Percentiles rank a stretch among this genome's conserved stretches.
Conservation (phyloP, 192 early-diverging fungal genomes). For the Coemansia sp. region DNA sequence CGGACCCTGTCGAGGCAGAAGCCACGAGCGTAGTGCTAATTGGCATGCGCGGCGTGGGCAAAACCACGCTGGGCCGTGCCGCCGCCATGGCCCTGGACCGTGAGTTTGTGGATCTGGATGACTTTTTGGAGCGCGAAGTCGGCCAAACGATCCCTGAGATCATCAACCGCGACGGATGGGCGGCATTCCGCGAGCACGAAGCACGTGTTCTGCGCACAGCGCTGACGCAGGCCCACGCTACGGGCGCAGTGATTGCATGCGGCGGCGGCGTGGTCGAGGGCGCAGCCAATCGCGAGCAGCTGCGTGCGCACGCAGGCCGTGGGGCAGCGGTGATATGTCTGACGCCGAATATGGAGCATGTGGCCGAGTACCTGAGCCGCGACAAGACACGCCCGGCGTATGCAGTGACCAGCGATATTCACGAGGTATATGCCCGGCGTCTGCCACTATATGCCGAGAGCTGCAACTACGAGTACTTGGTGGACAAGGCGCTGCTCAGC, state of each 20-base stretch:
- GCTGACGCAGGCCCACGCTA: conserved; percentile 59
- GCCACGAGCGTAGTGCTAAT: conserved; percentile 76
- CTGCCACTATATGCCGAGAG: conserved; percentile 73
- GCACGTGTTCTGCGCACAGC: conserved; percentile 62
- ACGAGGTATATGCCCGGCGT: conserved; percentile 77
- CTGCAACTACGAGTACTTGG: conserved; percentile 81
- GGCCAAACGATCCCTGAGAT: conserved; percentile 78
- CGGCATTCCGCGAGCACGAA: conserved; percentile 84
- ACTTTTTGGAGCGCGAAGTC: conserved; percentile 70
- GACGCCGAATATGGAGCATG: conserved; percentile 70
- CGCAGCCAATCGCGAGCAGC: conserved; percentile 60
- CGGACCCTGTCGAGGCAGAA: background rate
- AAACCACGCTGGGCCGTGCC: conserved; percentile 79
- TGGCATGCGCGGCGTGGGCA: conserved; percentile 99
- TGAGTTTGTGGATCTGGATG: conserved; percentile 88
- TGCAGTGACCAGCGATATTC: conserved; percentile 69
- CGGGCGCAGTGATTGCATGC: conserved; percentile 77
- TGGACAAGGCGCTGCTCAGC: conserved; percentile 51
- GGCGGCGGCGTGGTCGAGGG: conserved; percentile 96
- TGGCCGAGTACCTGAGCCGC: conserved; percentile 73
- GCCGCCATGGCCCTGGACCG: conserved; percentile 68
- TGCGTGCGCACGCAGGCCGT: conserved; percentile 61
- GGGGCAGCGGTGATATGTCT: conserved; percentile 78
- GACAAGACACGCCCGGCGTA: conserved; percentile 85
- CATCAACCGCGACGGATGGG: conserved; percentile 79